A percentile compares a stretch with the other conserved stretches of the same genome.
Conservation (phyloP, 768 basidiomycete species). For the Naematelia encephala region DNA sequence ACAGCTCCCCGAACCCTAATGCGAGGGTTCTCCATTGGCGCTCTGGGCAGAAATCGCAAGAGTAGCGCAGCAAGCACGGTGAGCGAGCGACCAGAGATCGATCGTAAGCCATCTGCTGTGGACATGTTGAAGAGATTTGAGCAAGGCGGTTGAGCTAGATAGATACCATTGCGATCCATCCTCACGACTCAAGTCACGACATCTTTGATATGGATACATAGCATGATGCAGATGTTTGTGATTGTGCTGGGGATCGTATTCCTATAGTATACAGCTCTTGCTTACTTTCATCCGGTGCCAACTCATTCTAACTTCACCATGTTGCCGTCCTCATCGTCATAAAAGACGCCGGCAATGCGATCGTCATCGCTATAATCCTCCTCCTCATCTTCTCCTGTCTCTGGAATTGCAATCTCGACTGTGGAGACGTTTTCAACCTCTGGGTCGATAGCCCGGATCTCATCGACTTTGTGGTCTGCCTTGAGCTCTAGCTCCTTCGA, state of each 20-base stretch:
- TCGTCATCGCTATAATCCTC: slow-evolving; percentile 28
- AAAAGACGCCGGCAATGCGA: slow-evolving; percentile 32
- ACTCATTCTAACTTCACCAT: slow-evolving; percentile 16
- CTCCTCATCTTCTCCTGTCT: slow-evolving; percentile 7
- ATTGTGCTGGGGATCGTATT: background rate
- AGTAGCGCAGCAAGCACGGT: background rate
- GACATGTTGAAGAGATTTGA: slow-evolving; percentile 33
- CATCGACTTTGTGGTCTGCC: no score
- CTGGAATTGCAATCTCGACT: background rate
- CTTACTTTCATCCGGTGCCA: background rate
- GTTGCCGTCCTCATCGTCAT: slow-evolving; percentile 27
- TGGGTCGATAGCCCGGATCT: no score
- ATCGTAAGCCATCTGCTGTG: slow-evolving; percentile 19
- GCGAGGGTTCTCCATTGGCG: slow-evolving; percentile 2
- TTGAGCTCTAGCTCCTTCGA: no score
- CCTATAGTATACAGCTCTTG: background rate
- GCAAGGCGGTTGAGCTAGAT: slow-evolving; percentile 6
- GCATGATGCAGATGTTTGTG: background rate
- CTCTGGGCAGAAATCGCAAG: background rate
- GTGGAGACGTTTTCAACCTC: no score
- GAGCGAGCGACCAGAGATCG: background rate
- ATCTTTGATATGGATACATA: background rate
- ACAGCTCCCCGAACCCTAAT: background rate
- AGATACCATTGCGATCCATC: no score
- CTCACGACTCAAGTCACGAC: no score